Evolutionary conservation across 345 rosid species (phyloP), one percentile per base, ranked within the genome.

Genomic region (Salix arbutifolia): DNA sequence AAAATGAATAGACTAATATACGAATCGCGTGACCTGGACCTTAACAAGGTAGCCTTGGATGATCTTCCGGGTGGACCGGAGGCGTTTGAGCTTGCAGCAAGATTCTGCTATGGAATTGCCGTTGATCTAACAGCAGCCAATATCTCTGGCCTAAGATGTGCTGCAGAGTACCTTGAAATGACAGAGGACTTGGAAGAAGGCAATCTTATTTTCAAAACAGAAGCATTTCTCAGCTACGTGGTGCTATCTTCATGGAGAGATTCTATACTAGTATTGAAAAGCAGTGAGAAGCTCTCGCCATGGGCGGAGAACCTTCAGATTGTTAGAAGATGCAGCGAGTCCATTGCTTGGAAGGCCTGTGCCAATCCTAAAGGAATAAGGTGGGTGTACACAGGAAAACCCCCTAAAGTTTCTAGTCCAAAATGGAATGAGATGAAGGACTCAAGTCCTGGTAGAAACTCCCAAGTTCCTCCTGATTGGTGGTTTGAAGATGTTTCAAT

Each of bases 141-240:
- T 77, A 92, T 96, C 70, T 92, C 99, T 0, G 96, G 95, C 56
- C 80, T 96, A 6, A 84, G 99, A 74, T 93, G 99, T 52, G 91
- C 97, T 28, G 97, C 98, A 0, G 99, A 96, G 97, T 92, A 89
- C 78, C 89, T 96, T n/a, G 99, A 96, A 82, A 96, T 96, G 99
- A 96, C 98, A n/a, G 99, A 96, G 85, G 99, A 96, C 76, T 88
- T 96, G 70, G 98, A 93, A 66, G 99, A 96, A 86, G 99, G 99
- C 40, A 96, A 96, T 71, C 91, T 96, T 46, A 93, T 93, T 71
- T 96, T 96, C 88, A 96, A 96, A 77, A 93, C 99, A 14, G 99
- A 96, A 85, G 99, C 99, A 0, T 96, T 96, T 76, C 94, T 96
- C 31, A 96, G 98, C 81, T 96, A 93, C 30, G 99, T 93, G 1